Evolutionary conservation across 495 filamentous ascomycete genomes (phyloP).

Genomic region (Penicillium bialowiezense): DNA sequence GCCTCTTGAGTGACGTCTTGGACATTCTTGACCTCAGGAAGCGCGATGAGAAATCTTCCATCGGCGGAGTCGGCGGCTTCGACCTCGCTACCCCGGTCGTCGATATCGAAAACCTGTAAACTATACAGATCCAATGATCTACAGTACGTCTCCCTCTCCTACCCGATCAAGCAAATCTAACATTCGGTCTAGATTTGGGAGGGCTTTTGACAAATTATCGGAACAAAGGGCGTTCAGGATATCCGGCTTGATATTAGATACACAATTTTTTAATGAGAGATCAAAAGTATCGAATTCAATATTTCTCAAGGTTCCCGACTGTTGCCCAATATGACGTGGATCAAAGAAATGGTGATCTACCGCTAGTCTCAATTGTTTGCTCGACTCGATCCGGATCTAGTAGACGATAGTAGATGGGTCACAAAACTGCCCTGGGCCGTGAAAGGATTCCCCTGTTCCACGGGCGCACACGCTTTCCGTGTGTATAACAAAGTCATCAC

Average conservation of each 20-base stretch:
- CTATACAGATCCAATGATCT: no score
- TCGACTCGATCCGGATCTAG: background rate
- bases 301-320: background rate
- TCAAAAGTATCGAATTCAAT: background rate
- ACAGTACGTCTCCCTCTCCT: no score
- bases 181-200: background rate
- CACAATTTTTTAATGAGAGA: background rate
- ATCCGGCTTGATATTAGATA: background rate
- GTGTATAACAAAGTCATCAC: background rate
- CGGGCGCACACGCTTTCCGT: background rate
- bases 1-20: no score
- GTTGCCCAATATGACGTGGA: background rate
- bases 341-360: background rate
- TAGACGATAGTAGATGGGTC: no score
- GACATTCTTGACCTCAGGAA: no score
- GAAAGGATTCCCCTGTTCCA: background rate
- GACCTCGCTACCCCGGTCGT: no score
- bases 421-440: background rate
- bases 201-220: background rate
- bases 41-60: no score
- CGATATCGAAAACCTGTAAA: no score
- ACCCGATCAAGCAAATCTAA: background rate
- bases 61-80: no score
- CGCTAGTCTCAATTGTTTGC: constrained; percentile 1
- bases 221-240: background rate